phyloP scores from a whole-genome alignment of 257 asterid species.

The Fraxinus excelsior region DNA sequence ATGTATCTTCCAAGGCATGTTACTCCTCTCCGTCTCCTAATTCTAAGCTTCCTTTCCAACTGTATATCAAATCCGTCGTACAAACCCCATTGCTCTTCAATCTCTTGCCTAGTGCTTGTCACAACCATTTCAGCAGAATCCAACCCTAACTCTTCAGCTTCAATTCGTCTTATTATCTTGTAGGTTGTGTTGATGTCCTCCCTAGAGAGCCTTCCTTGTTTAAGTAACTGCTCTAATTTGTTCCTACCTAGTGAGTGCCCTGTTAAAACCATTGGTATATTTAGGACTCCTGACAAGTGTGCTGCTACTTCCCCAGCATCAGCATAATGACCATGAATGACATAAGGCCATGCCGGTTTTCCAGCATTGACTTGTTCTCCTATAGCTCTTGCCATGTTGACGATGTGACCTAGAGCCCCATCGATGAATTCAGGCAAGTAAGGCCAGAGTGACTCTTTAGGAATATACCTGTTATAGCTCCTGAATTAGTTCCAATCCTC shows the following conservation, averaged over 20 bases:
- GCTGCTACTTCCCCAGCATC: slow-evolving; percentile 72
- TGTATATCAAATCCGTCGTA: slow-evolving; percentile 67
- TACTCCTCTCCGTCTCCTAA: slow-evolving; percentile 58
- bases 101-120: slow-evolving; percentile 73
- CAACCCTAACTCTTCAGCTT: slow-evolving; percentile 64
- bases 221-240: slow-evolving; percentile 63
- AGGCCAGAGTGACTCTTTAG: slow-evolving; percentile 68
- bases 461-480: slow-evolving; percentile 39
- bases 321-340: slow-evolving; percentile 71
- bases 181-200: slow-evolving; percentile 62
- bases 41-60: slow-evolving; percentile 64
- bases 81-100: slow-evolving; percentile 74
- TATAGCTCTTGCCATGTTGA: slow-evolving; percentile 57
- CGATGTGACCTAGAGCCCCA: slow-evolving; percentile 60
- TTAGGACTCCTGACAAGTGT: slow-evolving; percentile 52
- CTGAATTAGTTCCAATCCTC: background rate
- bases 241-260: slow-evolving; percentile 73
- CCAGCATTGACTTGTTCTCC: slow-evolving; percentile 56
- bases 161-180: slow-evolving; percentile 61
- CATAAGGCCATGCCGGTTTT: slow-evolving; percentile 65
- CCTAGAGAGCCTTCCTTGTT: slow-evolving; percentile 64
- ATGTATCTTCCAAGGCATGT: slow-evolving; percentile 67
- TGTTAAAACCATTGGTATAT: slow-evolving; percentile 65
- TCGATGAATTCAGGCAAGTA: slow-evolving; percentile 60
- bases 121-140: slow-evolving; percentile 68